Base-by-base conservation (phyloP, 768 basidiomycete species). In the Botryobasidium botryosum region DNA sequence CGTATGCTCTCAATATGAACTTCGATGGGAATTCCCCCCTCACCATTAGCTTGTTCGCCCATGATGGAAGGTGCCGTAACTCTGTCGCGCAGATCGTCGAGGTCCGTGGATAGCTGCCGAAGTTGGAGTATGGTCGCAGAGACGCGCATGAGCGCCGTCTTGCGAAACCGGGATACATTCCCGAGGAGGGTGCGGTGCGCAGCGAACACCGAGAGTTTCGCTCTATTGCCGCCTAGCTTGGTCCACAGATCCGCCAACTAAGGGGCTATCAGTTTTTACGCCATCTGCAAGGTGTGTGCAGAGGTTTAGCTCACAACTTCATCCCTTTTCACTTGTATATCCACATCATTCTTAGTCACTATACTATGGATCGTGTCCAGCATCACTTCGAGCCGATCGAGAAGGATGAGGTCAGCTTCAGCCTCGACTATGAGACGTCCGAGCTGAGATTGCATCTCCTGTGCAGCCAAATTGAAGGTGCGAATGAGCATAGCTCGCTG, bases 1-100 rank as follows among this genome's bases (percentile, higher is more conserved):
- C 62, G 62, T 51, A 86, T 81, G 48, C 75, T 81, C 61, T 71
- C 71, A 59, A 85, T 74, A 52, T 85, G 81, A 18, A 84, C 80
- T 47, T 78, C 75, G 3, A 78, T 62, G 3, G 81, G 78, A 13
- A 83, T 64, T 33, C 61, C 62, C n/a, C 40, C 40, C 15, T 31
- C 40, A n/a, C n/a, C n/a, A n/a, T n/a, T n/a, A 13, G 28, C 40
- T 12, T 8, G 8, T 13, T 70, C 59, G 4, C 71, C 74, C 8
- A 71, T 57, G 4, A 85, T 59, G 40, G 74, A 73, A 1, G 83
- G 81, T 26, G 72, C 69, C 3, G 79, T 70, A 1, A 81, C 78
- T 15, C 77, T 65, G 55, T 81, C 77, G 49, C 82, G 65, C 48
- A 86, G 60, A 35, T 81, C 79, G 55, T 81, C 79, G 66, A 85